These are phyloP conservation scores for Penicillium olsonii DNA, from an alignment of 2,329 filamentous ascomycete genomes.

Conservation along the genomic window DNA sequence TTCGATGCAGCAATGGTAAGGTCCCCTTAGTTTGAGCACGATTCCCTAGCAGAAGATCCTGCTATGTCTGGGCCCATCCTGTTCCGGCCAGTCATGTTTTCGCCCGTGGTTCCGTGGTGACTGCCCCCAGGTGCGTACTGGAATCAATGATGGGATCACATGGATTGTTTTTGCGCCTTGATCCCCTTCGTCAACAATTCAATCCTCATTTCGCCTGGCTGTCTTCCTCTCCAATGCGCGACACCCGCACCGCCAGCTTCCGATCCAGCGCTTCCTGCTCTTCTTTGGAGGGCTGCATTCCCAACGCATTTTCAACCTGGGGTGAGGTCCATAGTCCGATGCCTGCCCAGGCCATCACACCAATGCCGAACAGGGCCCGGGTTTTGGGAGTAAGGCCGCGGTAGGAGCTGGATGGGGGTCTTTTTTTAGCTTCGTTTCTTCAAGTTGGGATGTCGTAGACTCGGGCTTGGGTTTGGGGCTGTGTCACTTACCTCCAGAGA, in stretches of 20 bases:
- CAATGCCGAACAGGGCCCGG: conserved; percentile 70
- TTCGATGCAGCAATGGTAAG: background rate
- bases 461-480: background rate
- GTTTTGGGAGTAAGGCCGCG: conserved; percentile 70
- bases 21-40: background rate
- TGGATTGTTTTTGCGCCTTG: background rate
- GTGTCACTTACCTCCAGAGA: conserved; percentile 40
- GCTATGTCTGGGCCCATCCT: background rate
- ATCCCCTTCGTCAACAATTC: background rate
- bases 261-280: conserved; percentile 68
- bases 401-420: conserved; percentile 59
- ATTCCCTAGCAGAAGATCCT: conserved; percentile 3
- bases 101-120: conserved; percentile 2
- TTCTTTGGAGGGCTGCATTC: conserved; percentile 69
- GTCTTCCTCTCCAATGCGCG: conserved; percentile 31
- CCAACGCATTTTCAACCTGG: conserved; percentile 70
- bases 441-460: background rate
- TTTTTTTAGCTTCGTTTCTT: background rate
- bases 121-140: too few relatives aligned
- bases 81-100: conserved; percentile 3
- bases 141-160: conserved; percentile 1
- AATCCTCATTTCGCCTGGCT: conserved; percentile 16
- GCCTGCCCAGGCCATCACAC: conserved; percentile 74
- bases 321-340: conserved; percentile 74
- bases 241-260: conserved; percentile 38